phyloP scores from a whole-genome alignment of 2,329 filamentous ascomycete genomes.

The Pseudogymnoascus sp. region DNA sequence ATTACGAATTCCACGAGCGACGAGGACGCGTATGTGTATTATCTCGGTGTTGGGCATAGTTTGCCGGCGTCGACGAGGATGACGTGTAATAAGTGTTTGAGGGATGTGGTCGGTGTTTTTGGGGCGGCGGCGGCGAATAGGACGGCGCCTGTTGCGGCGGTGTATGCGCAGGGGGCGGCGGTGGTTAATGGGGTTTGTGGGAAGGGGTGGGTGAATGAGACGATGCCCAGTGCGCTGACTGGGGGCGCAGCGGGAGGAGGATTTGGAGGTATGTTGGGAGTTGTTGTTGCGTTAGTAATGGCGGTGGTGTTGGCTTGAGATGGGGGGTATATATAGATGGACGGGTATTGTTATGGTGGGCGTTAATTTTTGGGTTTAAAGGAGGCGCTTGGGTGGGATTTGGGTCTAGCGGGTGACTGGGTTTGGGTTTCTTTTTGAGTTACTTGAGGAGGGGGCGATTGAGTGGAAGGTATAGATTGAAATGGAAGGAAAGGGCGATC shows the following conservation, averaged over 20 bases:
- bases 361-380: background rate
- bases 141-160: conserved; percentile 55
- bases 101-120: conserved; percentile 75
- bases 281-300: background rate
- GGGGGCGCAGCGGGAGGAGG: background rate
- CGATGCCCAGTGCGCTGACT: conserved; percentile 33
- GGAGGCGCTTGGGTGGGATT: background rate
- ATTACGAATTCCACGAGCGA: conserved; percentile 65
- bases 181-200: conserved; percentile 63
- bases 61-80: conserved; percentile 62
- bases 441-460: background rate
- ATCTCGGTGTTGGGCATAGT: conserved; percentile 66
- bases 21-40: conserved; percentile 74
- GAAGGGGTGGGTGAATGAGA: conserved; percentile 46
- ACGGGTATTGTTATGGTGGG: background rate
- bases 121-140: conserved; percentile 58
- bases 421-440: background rate
- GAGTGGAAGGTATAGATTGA: background rate
- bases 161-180: conserved; percentile 63
- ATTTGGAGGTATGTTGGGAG: background rate
- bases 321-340: background rate
- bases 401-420: background rate
- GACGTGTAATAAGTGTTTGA: conserved; percentile 66
- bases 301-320: background rate
- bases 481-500: background rate